Base-by-base conservation (phyloP, 1,139 yeast species). In the Suhomyces kunorum region DNA sequence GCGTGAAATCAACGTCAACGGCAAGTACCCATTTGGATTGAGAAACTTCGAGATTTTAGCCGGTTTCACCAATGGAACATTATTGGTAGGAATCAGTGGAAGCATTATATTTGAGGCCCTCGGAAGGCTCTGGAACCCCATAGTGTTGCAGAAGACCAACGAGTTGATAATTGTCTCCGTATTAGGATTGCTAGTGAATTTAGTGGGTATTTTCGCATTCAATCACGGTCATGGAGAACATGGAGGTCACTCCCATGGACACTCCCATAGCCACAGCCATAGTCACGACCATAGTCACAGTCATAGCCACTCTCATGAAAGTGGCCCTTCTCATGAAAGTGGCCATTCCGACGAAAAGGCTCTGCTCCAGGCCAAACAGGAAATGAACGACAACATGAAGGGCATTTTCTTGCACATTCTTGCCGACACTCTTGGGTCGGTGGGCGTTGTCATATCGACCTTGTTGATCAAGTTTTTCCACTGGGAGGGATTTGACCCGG, bases 391-490 rank as follows among this genome's bases (percentile, higher is more conserved):
- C 54, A 92, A 92, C 59, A 87, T 92, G 95, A 81, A 83, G 46
- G 99, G 99, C 16, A 88, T 92, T 8, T 92, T 92, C 53, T 68
- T 92, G 32, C 99, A 92, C 54, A 87, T 92, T 32, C 63, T 92
- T 34, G 98, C 99, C 0, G 99, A 92, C 55, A 92, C 98, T 0
- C 68, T 94, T 24, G 98, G 99, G 0, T 90, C 98, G 0, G 95
- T 89, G 0, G 98, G 98, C 5, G 99, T 94, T 17, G 92, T 94
- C 9, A 63, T 87, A 0, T 89, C 98, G 0, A 92, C 98, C 0
- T 42, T 84, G 2, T 61, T 84, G 28, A 81, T 86, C 16, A 80
- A 79, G 42, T 46, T 75, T 12, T 76, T 82, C 57, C 64, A 71
- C 15, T 75, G 83, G 64, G 70, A 76, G 29, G 86, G 87, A 1